These are phyloP conservation scores for Daldinia eschscholtzii DNA, from an alignment of 2,329 filamentous ascomycete species.

Conservation along the genomic window DNA sequence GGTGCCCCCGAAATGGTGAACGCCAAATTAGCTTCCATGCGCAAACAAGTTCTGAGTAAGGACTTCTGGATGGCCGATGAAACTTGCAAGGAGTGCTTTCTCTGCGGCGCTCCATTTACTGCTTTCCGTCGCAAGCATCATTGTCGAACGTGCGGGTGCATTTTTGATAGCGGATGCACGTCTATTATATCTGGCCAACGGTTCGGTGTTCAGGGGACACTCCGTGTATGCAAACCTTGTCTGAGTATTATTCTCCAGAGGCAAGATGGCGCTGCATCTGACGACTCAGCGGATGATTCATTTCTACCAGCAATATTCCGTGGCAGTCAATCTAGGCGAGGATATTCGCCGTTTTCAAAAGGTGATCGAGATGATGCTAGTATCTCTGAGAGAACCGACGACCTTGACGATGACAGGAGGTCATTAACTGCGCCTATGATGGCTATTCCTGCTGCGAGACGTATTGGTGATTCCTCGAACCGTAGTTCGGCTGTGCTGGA, in stretches of 20 bases:
- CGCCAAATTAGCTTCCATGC: constrained; percentile 76
- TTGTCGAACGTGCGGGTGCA: constrained; percentile 95
- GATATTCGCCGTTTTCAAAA: constrained; percentile 54
- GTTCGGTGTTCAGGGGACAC: constrained; percentile 86
- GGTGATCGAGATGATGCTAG: constrained; percentile 57
- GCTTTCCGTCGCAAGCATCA: constrained; percentile 97
- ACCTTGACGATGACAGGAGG: constrained; percentile 61
- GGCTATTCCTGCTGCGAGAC: constrained; percentile 75
- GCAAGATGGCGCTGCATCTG: constrained; percentile 87
- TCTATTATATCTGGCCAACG: constrained; percentile 87
- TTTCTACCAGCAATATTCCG: constrained; percentile 75
- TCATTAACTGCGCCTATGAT: constrained; percentile 77
- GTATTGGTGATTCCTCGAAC: constrained; percentile 80
- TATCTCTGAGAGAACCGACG: constrained; percentile 59
- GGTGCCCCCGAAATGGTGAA: constrained; percentile 70
- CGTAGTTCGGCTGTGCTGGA: constrained; percentile 90
- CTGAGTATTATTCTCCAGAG: constrained; percentile 91
- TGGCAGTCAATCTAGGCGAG: constrained; percentile 62
- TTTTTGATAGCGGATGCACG: constrained; percentile 97
- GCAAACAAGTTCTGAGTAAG: constrained; percentile 88
- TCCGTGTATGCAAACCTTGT: constrained; percentile 94
- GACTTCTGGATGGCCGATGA: constrained; percentile 99
- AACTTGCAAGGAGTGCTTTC: constrained; percentile 96
- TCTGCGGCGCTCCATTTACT: constrained; percentile 89
- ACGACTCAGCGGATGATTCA: constrained; percentile 83